phyloP scores from a whole-genome alignment of 345 rosid species.

The Cardamine chenopodiifolia region DNA sequence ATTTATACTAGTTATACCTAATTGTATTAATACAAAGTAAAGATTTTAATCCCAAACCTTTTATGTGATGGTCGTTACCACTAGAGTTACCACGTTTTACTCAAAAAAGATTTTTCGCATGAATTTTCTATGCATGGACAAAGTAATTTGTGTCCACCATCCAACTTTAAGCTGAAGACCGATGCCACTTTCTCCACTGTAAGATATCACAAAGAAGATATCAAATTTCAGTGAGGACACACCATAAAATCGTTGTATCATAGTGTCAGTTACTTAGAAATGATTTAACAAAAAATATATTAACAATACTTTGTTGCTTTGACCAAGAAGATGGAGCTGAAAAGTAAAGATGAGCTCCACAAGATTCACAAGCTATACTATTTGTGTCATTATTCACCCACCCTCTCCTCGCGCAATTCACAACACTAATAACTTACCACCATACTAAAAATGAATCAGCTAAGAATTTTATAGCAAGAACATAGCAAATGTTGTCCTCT shows the following conservation, averaged over 20 bases:
- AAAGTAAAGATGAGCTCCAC: slow-evolving; percentile 82
- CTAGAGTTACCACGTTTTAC: too few species aligned
- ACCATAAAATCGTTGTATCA: too few species aligned
- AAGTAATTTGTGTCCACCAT: slow-evolving; percentile 73
- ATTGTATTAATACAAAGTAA: too few species aligned
- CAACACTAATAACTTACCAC: slow-evolving; percentile 78
- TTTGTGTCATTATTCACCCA: slow-evolving; percentile 88
- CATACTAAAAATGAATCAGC: slow-evolving; percentile 18
- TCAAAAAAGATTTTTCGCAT: too few species aligned
- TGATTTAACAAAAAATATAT: slow-evolving; percentile 5
- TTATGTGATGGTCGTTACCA: too few species aligned
- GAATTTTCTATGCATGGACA: slow-evolving; percentile 87
- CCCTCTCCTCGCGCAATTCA: slow-evolving; percentile 90
- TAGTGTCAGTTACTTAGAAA: slow-evolving; percentile 1
- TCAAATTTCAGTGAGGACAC: slow-evolving; percentile 31
- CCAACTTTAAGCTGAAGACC: slow-evolving; percentile 90
- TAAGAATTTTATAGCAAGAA: neutral
- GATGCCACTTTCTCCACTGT: slow-evolving; percentile 89
- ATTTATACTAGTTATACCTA: too few species aligned
- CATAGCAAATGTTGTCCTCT: too few species aligned
- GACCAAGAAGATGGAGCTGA: slow-evolving; percentile 87
- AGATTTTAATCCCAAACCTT: too few species aligned
- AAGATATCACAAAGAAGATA: slow-evolving; percentile 26
- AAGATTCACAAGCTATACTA: slow-evolving; percentile 81
- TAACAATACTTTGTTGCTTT: slow-evolving; percentile 70